Evolutionary conservation across 1,284 basidiomycete species (phyloP), one percentile per base, ranked within the genome.

Genomic region (Ceratobasidium sp.): DNA sequence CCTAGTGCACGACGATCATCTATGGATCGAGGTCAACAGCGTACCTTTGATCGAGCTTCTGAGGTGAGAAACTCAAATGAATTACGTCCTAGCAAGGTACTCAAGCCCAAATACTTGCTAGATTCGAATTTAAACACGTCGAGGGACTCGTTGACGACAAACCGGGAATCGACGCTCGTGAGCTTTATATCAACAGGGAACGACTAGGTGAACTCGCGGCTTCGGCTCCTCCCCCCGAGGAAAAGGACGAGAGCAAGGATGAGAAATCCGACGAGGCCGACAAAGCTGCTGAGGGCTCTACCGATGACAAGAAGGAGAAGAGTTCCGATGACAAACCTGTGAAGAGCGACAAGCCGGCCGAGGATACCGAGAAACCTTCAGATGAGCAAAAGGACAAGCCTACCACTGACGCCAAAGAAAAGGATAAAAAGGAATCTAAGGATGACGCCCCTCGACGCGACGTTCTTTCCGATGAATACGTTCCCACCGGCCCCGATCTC

Each of bases 1-100:
- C 21, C 14, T 30, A 69, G 66, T 57, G 2, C 66, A 54, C 32
- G 66, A 69, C 35, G 66, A 69, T 28, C 66, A 69, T 41, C 44
- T 69, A n/a, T 69, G 66, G 66, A 58, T 69, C 14, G n/a, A 69
- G 43, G 41, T 69, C 43, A 69, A 69, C 18, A 69, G 52, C 28
- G 52, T 43, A 7, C 41, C 41, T 26, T 69, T 69, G 66, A 50
- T 50, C 52, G 66, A 69, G 43, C 66, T 69, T 43, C 52, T 69
- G 26, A 69, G 66, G 66, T 58, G 47, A 38, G 54, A 23, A 9
- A 43, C 41, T 11, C 52, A 35, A 52, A 41, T 32, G 1, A 26
- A 32, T 41, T 30, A 14, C 43, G 23, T 23, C 35, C 32, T 35
- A 23, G 23, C 38, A n/a, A n/a, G 23, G 21, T 5, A 54, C 47